These are phyloP conservation scores for Colletotrichum sp. DNA, from an alignment of 2,329 filamentous ascomycete species.

Conservation along the genomic window DNA sequence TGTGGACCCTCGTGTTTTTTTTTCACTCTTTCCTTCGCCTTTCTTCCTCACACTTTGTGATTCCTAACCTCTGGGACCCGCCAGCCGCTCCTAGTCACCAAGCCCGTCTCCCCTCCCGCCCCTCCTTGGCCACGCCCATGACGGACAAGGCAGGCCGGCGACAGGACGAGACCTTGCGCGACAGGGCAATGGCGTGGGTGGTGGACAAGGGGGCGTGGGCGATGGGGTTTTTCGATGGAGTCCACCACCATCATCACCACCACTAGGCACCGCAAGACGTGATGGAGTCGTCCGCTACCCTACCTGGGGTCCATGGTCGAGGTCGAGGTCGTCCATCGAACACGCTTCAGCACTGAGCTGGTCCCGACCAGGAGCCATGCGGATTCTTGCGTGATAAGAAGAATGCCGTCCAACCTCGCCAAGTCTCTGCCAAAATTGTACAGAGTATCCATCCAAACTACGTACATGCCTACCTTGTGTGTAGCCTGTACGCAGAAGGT, in stretches of 20 bases:
- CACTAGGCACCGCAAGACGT: background rate
- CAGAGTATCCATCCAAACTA: background rate
- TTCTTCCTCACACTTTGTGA: background rate
- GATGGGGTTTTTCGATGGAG: background rate
- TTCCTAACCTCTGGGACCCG: background rate
- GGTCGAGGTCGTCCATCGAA: background rate
- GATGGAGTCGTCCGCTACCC: background rate
- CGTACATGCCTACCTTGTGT: background rate
- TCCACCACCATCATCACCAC: background rate
- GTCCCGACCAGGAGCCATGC: background rate
- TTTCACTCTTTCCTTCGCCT: background rate
- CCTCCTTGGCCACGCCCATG: background rate
- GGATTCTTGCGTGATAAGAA: slow-evolving; percentile 2
- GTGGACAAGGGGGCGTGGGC: background rate
- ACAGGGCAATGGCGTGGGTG: background rate
- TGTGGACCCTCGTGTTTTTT: slow-evolving; percentile 19
- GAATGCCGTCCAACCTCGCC: background rate
- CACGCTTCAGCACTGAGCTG: background rate
- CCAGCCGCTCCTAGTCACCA: background rate
- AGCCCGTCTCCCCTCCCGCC: background rate
- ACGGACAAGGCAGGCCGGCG: background rate
- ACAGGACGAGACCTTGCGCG: slow-evolving; percentile 1
- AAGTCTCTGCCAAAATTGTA: background rate
- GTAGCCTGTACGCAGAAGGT: too few relatives aligned
- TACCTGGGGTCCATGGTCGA: background rate